phyloP scores from a whole-genome alignment of 2,329 filamentous ascomycete species.

The Pseudogymnoascus sp. region DNA sequence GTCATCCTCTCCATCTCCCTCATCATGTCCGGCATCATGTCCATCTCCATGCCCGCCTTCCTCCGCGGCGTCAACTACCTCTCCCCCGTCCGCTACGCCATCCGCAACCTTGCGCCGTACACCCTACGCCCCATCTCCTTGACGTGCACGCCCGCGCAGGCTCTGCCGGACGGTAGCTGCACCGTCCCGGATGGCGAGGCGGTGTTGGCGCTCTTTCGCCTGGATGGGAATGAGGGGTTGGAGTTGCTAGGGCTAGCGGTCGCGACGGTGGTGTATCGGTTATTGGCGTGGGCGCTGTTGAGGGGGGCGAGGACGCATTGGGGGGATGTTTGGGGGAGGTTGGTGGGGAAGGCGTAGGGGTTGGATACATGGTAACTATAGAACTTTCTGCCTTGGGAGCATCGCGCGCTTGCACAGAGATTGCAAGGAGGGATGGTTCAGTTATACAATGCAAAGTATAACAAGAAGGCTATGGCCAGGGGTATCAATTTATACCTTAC shows the following conservation, averaged over 20 bases:
- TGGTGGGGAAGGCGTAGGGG: background rate
- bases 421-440: too few species aligned
- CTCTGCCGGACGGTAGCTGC: constrained; percentile 51
- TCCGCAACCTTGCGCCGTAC: constrained; percentile 59
- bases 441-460: background rate
- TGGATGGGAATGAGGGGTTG: constrained; percentile 50
- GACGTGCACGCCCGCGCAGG: constrained; percentile 53
- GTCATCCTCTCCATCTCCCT: constrained; percentile 62
- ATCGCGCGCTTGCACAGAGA: too few species aligned
- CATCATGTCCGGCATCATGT: constrained; percentile 63
- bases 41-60: constrained; percentile 57
- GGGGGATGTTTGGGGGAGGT: constrained; percentile 20
- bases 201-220: constrained; percentile 57
- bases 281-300: constrained; percentile 53
- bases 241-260: constrained; percentile 56
- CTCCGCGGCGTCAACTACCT: constrained; percentile 64
- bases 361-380: background rate
- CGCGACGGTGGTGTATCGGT: constrained; percentile 55
- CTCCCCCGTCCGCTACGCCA: constrained; percentile 60
- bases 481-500: background rate
- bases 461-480: background rate
- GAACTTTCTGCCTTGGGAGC: too few species aligned
- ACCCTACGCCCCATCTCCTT: constrained; percentile 53
- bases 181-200: constrained; percentile 58
- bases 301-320: constrained; percentile 46